Base-by-base conservation (phyloP, 805 yeast species). In the Jamesozyma jinghongensis region DNA sequence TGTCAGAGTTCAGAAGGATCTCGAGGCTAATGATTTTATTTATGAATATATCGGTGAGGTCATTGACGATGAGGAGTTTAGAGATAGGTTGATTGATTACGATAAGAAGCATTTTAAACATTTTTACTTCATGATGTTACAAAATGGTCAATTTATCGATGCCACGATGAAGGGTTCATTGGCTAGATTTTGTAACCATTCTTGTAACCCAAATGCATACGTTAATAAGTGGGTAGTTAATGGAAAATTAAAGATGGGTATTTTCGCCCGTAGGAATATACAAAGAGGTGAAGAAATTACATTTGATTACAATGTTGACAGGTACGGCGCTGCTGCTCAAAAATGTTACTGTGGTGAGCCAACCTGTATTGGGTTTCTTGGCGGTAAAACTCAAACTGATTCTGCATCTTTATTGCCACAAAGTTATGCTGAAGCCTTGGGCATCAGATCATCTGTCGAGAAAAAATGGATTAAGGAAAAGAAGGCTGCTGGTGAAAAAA, bases 221-320 rank as follows among this genome's bases (percentile, higher is more conserved):
- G 95, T 90, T 33, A 96, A 90, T 61, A 90, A 90, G 66, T 90
- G 98, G 98, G 92, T 88, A 14, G 97, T 90, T 12, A 87, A 87
- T 22, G 85, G 83, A 44, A 82, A 85, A 57, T 69, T 86, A 42
- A 73, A 86, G 49, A 92, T 92, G 97, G 98, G 97, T 22, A 83
- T 90, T 19, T 92, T 90, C 59, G 85, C 97, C 38, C 83, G 83
- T 50, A 69, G 95, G 47, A 62, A 69, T 20, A 85, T 90, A 39
- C 34, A 48, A 6, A 61, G 62, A 44, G 96, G 95, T 40, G 97
- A 92, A 61, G 98, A 90, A 59, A 77, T 90, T 50, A 85, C 97
- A 1, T 69, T 68, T 47, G 69, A 69, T 51, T 90, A 90, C 62
- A 90, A 90, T 54, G 97, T 92, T 27, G 98, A 90, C 62, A 70